Percentiles rank a stretch among this genome's conserved stretches.
Conservation (phyloP, 2,329 filamentous ascomycete genomes). For the Botryotinia calthae region DNA sequence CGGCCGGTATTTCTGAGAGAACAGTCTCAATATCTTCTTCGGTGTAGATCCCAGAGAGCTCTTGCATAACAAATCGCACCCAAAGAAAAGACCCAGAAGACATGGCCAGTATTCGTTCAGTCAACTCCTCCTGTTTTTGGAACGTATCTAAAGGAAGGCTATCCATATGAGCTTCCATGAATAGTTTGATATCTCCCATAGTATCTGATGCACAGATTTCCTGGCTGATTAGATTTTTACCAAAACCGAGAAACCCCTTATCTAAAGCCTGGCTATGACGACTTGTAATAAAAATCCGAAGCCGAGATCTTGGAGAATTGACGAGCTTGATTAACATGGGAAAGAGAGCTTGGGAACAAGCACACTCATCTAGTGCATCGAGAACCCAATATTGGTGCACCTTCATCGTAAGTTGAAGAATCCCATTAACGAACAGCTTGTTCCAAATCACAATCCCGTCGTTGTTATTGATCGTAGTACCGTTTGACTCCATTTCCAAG, state of each 20-base stretch:
- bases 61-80: conserved; percentile 11
- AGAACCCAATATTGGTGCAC: conserved; percentile 19
- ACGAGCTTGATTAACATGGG: background rate
- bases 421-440: conserved; percentile 3
- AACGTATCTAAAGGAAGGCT: background rate
- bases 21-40: conserved; percentile 22
- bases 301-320: background rate
- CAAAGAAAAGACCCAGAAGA: conserved; percentile 23
- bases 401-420: conserved; percentile 10
- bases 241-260: background rate
- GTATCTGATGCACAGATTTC: background rate
- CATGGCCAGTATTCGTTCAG: conserved; percentile 6
- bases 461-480: background rate
- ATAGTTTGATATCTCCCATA: background rate
- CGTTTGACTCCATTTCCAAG: background rate
- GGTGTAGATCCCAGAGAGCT: conserved; percentile 10
- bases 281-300: background rate
- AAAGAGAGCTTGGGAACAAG: background rate
- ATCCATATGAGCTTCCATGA: background rate
- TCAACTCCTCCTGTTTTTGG: conserved; percentile 1
- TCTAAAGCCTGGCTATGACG: conserved; percentile 1
- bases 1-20: conserved; percentile 32
- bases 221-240: background rate
- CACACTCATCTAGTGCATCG: conserved; percentile 20
- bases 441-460: conserved; percentile 15